phyloP scores from a whole-genome alignment of 2,329 filamentous ascomycete genomes.

The Pseudogymnoascus sp. region DNA sequence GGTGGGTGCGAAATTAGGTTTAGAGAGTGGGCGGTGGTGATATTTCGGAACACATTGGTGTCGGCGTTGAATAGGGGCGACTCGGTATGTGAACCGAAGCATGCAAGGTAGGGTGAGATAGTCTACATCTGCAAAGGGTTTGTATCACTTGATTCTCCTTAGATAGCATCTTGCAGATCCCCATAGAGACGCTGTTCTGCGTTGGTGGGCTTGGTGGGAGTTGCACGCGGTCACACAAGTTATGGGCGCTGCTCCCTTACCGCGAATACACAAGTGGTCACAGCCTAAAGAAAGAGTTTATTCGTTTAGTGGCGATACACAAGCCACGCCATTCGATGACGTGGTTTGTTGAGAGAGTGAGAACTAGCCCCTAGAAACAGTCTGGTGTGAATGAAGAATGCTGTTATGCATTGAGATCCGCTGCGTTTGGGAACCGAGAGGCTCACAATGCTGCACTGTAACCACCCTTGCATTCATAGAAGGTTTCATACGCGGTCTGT shows the following conservation, averaged over 20 bases:
- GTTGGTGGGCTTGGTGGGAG: not conserved
- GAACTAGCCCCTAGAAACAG: not conserved
- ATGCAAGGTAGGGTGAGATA: not conserved
- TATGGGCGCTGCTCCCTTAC: not conserved
- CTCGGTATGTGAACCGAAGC: not conserved
- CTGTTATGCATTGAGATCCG: not conserved
- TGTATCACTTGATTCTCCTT: not conserved
- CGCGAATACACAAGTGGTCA: not conserved
- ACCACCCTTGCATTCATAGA: not conserved
- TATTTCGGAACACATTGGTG: not conserved
- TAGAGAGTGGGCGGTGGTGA: not conserved
- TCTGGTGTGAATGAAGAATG: not conserved
- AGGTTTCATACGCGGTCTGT: not conserved
- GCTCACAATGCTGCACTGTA: not conserved
- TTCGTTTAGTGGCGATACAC: not conserved
- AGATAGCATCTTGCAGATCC: not conserved
- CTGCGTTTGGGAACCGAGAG: not conserved
- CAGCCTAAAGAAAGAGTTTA: not conserved
- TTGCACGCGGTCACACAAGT: not conserved
- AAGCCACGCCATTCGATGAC: not conserved
- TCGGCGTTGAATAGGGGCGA: not conserved
- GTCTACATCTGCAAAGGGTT: not conserved
- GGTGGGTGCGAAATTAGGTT: not conserved
- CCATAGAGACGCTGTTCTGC: not conserved
- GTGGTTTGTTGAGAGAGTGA: not conserved